Evolutionary conservation across 2,329 filamentous ascomycete species (phyloP).

Genomic region (Fusarium nematophilum): DNA sequence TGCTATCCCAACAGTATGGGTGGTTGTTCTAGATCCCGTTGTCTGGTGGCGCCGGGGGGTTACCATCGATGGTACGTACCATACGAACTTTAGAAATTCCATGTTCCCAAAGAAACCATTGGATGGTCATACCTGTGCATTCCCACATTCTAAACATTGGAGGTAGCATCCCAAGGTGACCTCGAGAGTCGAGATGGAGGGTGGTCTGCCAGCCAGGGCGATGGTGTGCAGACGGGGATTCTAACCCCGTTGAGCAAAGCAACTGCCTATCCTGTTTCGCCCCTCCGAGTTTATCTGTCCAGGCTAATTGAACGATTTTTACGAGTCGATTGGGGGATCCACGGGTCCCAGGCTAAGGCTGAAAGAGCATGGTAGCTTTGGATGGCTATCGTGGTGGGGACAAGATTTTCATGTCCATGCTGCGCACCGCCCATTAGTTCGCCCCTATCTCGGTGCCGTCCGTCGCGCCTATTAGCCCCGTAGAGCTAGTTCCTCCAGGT

Average conservation of each 20-base stretch:
- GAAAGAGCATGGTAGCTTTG: conserved; percentile 4
- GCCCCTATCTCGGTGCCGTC: conserved; percentile 31
- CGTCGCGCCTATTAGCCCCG: conserved; percentile 1
- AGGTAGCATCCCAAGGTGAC: no score
- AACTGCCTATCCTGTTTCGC: conserved; percentile 13
- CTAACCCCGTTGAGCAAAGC: conserved; percentile 24
- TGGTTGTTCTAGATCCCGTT: conserved; percentile 27
- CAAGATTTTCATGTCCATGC: conserved; percentile 26
- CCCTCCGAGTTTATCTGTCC: conserved; percentile 27
- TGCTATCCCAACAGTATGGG: conserved; percentile 11
- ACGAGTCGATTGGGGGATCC: conserved; percentile 21
- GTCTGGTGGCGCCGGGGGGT: conserved; percentile 24
- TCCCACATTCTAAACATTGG: no score
- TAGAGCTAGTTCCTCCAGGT: background rate
- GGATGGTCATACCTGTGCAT: no score
- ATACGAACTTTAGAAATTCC: no score
- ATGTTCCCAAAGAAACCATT: no score
- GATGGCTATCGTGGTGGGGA: conserved; percentile 29
- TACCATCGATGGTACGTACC: no score
- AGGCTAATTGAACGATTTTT: conserved; percentile 10
- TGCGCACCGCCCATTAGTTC: conserved; percentile 9
- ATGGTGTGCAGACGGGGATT: conserved; percentile 37
- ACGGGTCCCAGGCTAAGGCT: conserved; percentile 2
- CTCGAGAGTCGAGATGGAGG: conserved; percentile 25
- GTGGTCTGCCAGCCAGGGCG: conserved; percentile 3